Conservation (phyloP, 1,139 yeast species). For the Zhuliangozyma blackwelliae region DNA sequence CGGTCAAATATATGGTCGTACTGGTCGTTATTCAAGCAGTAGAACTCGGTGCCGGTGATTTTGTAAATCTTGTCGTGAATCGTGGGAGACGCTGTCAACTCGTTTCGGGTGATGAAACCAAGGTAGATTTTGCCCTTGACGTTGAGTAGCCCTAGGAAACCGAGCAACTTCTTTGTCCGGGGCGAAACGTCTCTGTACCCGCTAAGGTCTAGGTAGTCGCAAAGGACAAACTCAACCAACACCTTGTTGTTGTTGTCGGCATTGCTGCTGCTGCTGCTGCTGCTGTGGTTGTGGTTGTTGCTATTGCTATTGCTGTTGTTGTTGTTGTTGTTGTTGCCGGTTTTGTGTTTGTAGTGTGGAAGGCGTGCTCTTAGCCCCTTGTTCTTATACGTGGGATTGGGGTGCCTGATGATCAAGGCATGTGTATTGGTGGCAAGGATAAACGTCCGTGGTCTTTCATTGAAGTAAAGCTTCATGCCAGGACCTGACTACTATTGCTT, state of each 20-base stretch:
- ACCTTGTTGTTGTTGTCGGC: constrained; percentile 22
- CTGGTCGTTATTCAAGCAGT: constrained; percentile 55
- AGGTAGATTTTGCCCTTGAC: constrained; percentile 52
- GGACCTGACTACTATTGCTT: too few relatives aligned
- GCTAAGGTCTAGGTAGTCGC: constrained; percentile 32
- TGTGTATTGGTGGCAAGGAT: constrained; percentile 45
- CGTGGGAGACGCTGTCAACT: constrained; percentile 56
- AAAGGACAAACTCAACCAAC: constrained; percentile 47
- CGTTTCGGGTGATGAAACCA: constrained; percentile 55
- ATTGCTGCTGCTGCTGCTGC: constrained; percentile 3
- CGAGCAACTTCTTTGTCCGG: constrained; percentile 35
- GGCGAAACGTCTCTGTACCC: constrained; percentile 42
- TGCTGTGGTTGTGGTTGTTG: constrained; percentile 2
- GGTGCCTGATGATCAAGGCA: constrained; percentile 50
- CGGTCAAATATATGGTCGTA: constrained; percentile 38
- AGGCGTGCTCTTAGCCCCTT: constrained; percentile 7
- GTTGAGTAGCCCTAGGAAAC: constrained; percentile 57
- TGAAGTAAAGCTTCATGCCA: constrained; percentile 47
- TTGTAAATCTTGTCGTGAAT: constrained; percentile 48
- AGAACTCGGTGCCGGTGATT: constrained; percentile 57
- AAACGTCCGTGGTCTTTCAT: constrained; percentile 51
- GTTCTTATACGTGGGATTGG: constrained; percentile 26
- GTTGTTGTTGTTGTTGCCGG: constrained; percentile 1
- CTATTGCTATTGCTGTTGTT: constrained; percentile 3
- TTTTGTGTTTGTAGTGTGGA: constrained; percentile 5